Evolutionary conservation across 1,139 yeast species (phyloP).

Genomic region (Candida sanyaensis): DNA sequence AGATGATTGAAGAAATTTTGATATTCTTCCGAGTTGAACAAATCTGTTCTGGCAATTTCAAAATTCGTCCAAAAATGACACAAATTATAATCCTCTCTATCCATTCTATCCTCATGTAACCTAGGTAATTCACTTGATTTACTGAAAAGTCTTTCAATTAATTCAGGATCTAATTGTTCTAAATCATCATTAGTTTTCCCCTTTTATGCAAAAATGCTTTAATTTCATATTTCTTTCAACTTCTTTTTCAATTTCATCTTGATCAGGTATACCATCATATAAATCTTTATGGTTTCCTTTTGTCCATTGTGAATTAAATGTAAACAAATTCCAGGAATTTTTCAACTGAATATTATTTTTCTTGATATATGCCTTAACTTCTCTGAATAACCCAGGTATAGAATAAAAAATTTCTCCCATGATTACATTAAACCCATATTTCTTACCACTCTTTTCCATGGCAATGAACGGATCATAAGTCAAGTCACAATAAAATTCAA

Average conservation of each 20-base stretch:
- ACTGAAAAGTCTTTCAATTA: constrained; percentile 27
- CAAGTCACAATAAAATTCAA: constrained; percentile 83
- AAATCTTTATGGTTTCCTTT: constrained; percentile 22
- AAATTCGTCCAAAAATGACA: constrained; percentile 96
- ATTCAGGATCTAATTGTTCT: constrained; percentile 19
- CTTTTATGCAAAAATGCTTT: constrained; percentile 20
- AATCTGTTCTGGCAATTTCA: constrained; percentile 80
- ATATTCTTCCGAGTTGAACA: constrained; percentile 67
- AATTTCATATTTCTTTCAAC: constrained; percentile 31
- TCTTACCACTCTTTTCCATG: constrained; percentile 69
- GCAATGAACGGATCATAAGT: constrained; percentile 88
- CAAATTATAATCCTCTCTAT: constrained; percentile 69
- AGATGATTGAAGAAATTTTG: constrained; percentile 63
- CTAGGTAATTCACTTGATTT: constrained; percentile 30
- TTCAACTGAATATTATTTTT: constrained; percentile 47
- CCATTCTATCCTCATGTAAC: constrained; percentile 53
- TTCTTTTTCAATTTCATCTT: constrained; percentile 24
- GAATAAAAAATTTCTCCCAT: constrained; percentile 77
- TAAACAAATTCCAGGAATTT: constrained; percentile 60
- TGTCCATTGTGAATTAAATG: constrained; percentile 29
- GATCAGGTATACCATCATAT: constrained; percentile 21
- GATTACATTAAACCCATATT: constrained; percentile 81
- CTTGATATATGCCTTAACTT: constrained; percentile 63
- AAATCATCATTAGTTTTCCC: constrained; percentile 27
- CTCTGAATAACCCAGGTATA: constrained; percentile 75